Evolutionary conservation across 2,329 filamentous ascomycete species (phyloP).

Genomic region (Ceratocystiopsis minuta): DNA sequence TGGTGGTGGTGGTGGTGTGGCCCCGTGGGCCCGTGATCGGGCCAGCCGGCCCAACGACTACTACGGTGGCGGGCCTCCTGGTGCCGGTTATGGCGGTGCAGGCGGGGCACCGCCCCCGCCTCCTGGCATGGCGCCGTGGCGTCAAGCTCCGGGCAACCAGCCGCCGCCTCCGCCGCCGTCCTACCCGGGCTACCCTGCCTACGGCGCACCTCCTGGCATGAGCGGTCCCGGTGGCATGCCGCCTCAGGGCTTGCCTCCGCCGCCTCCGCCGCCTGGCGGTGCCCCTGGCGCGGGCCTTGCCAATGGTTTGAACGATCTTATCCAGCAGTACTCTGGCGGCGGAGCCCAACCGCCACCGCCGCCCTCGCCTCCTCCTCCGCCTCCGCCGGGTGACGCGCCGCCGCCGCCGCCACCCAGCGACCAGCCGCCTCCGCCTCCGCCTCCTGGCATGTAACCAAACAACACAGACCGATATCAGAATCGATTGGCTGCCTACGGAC

Average conservation of each 20-base stretch:
- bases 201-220: constrained; percentile 35
- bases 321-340: constrained; percentile 36
- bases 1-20: constrained; percentile 18
- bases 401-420: constrained; percentile 20
- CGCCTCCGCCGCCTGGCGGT: constrained; percentile 8
- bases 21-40: constrained; percentile 46
- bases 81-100: constrained; percentile 19
- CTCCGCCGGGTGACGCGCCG: constrained; percentile 13
- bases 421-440: constrained; percentile 17
- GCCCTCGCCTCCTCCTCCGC: constrained; percentile 7
- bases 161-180: constrained; percentile 23
- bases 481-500: no score
- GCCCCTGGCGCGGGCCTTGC: constrained; percentile 30
- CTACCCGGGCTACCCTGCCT: constrained; percentile 18
- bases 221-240: background rate
- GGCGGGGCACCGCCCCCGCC: constrained; percentile 22
- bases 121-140: constrained; percentile 35
- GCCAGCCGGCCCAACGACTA: constrained; percentile 27
- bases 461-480: no score
- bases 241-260: constrained; percentile 8
- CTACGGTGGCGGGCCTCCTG: constrained; percentile 11
- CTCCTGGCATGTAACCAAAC: constrained; percentile 12
- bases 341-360: background rate
- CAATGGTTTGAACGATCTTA: constrained; percentile 43
- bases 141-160: constrained; percentile 20